Evolutionary conservation across 2,329 filamentous ascomycete species (phyloP).

Genomic region (Metarhizium brunneum): DNA sequence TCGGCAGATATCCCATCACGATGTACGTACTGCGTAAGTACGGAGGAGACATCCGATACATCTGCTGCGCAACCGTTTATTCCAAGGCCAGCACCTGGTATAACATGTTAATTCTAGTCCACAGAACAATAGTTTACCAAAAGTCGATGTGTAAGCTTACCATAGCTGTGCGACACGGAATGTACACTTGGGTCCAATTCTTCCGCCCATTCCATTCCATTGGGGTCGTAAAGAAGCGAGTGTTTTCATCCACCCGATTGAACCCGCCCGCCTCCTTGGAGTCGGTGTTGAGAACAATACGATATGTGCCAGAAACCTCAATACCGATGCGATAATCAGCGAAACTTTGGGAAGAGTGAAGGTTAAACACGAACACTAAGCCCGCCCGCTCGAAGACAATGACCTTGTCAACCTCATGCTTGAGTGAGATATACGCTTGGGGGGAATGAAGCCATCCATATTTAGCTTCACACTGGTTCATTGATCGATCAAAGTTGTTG

Average conservation of each 20-base stretch:
- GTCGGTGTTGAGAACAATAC: conserved; percentile 77
- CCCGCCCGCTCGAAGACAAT: conserved; percentile 92
- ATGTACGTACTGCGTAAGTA: neutral
- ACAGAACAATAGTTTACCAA: neutral
- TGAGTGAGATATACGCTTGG: conserved; percentile 88
- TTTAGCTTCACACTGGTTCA: conserved; percentile 81
- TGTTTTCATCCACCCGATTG: conserved; percentile 66
- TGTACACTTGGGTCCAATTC: conserved; percentile 90
- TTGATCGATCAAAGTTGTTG: conserved; percentile 85
- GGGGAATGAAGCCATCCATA: conserved; percentile 82
- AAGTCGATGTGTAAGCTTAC: conserved; percentile 39
- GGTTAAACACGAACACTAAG: conserved; percentile 92
- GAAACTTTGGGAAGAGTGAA: conserved; percentile 77
- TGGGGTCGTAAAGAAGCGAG: conserved; percentile 84
- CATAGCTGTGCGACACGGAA: conserved; percentile 74
- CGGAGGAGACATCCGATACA: neutral
- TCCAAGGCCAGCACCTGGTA: conserved; percentile 40
- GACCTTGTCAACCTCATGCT: conserved; percentile 89
- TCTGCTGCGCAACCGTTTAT: neutral
- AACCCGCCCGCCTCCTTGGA: conserved; percentile 69
- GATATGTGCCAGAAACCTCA: conserved; percentile 76
- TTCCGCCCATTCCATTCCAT: conserved; percentile 82
- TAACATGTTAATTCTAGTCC: neutral
- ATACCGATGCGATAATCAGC: conserved; percentile 89
- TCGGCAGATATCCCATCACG: too few relatives aligned